Evolutionary conservation across 192 early-diverging fungal species (phyloP).

Genomic region (Chytriomyces sp.): DNA sequence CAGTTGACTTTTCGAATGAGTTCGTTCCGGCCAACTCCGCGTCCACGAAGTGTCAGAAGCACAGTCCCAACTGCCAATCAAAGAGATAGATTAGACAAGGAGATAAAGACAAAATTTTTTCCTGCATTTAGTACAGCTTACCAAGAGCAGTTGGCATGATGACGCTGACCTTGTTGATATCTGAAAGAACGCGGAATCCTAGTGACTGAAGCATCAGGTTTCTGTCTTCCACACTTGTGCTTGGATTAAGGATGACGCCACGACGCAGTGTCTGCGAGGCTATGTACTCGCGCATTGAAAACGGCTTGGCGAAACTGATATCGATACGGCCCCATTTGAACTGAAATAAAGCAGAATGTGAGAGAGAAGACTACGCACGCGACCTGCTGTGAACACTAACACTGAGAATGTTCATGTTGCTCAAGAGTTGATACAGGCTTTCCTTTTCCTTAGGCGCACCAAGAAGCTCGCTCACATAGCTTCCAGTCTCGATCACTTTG

Average conservation of each 20-base stretch:
- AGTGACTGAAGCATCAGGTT: slow-evolving; percentile 66
- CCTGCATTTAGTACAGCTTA: slow-evolving; percentile 3
- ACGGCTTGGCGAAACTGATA: slow-evolving; percentile 77
- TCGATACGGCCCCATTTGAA: slow-evolving; percentile 83
- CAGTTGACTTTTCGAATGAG: slow-evolving; percentile 77
- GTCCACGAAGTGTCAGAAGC: slow-evolving; percentile 78
- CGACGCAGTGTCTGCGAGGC: slow-evolving; percentile 60
- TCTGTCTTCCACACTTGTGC: slow-evolving; percentile 45
- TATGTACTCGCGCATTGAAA: slow-evolving; percentile 69
- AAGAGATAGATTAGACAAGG: not conserved
- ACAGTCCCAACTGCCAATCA: slow-evolving; percentile 66
- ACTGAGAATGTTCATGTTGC: slow-evolving; percentile 44
- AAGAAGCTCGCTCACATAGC: slow-evolving; percentile 76
- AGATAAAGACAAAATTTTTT: slow-evolving; percentile 4
- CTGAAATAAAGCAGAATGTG: slow-evolving; percentile 27
- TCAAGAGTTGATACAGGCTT: slow-evolving; percentile 69
- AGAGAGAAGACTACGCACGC: not conserved
- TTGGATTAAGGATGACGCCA: slow-evolving; percentile 48
- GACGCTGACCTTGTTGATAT: slow-evolving; percentile 72
- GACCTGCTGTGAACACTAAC: slow-evolving; percentile 2
- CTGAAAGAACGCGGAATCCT: slow-evolving; percentile 61
- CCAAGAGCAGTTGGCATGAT: slow-evolving; percentile 82
- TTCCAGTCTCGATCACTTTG: slow-evolving; percentile 78
- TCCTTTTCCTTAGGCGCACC: slow-evolving; percentile 82
- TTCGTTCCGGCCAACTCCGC: slow-evolving; percentile 60